Evolutionary conservation across 257 asterid species (phyloP), one percentile per base, ranked within the genome.

Genomic region (Lantana camara): DNA sequence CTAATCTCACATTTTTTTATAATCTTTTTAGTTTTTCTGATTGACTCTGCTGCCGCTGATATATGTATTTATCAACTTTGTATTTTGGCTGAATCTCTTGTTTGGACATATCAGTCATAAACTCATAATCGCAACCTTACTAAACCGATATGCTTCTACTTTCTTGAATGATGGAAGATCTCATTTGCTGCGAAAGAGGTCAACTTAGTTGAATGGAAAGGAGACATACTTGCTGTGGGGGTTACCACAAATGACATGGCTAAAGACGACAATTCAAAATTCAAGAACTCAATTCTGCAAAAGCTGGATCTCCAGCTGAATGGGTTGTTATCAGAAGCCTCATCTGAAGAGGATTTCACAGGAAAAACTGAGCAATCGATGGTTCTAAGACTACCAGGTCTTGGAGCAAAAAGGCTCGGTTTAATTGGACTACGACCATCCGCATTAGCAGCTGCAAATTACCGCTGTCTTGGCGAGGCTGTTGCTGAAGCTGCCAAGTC

Each of bases 361-460:
- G 99, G 99, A 41, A 90, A 94, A 76, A 63, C 86, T 0, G 99
- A 97, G 41, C 97, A 88, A 74, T 87, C 95, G 5, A 84, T 95
- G 24, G 54, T 83, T 65, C 92, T 90, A 42, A 80, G 99, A 71
- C 70, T 94, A 75, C 79, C 95, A 2, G 92, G 90, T 51, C 77
- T 88, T 74, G 87, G 95, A 51, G 77, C 92, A 11, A 94, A 94
- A 73, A 80, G 97, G 75, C 72, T 94, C 50, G 82, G 93, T 57
- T 69, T 94, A 73, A 77, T 88, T 66, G 99, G 99, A 30, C 89
- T 94, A 30, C 96, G 99, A 29, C 67, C 91, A 32, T 65, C 77
- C 8, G 61, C 79, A 35, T 81, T 85, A 10, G 68, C 95, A n/a
- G 50, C 71, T 60, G 73, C 66, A 29, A 78, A 92, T 66, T 90